Evolutionary conservation across 2,329 filamentous ascomycete genomes (phyloP).

Genomic region (Phyllachora maydis): DNA sequence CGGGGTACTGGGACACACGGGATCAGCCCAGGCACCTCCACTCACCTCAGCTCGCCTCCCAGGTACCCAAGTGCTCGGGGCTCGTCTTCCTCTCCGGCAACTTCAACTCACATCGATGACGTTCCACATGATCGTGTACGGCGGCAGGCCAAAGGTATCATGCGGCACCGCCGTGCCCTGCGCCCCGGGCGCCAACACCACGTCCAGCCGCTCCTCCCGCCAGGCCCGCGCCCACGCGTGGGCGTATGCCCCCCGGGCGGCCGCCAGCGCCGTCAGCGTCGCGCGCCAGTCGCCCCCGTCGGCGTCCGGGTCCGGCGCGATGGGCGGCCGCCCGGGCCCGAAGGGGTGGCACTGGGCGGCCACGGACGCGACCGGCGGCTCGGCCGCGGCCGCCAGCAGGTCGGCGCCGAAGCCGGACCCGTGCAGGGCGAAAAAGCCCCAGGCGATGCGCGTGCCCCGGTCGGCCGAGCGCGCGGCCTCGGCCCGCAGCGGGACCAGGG

Average conservation of each 20-base stretch:
- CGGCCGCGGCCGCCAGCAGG: neutral
- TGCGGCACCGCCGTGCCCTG: neutral
- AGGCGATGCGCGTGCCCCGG: neutral
- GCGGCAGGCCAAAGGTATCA: neutral
- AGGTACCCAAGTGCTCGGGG: no score
- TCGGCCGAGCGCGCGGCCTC: neutral
- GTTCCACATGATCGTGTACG: neutral
- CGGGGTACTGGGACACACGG: constrained; percentile 1
- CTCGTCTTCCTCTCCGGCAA: no score
- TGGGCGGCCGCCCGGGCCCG: neutral
- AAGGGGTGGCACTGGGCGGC: neutral
- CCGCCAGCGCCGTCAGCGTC: neutral
- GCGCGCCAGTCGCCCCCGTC: no score
- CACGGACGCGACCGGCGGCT: neutral
- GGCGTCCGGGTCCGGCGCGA: neutral
- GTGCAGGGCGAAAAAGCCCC: neutral
- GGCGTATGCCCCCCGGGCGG: neutral
- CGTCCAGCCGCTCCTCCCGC: neutral
- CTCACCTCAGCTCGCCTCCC: no score
- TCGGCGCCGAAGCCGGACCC: neutral
- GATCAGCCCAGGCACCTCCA: no score
- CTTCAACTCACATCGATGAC: neutral
- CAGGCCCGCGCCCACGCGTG: neutral
- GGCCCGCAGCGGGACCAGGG: neutral
- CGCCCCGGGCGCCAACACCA: neutral